Base-by-base conservation (phyloP, 306 rosid species). In the Cucumis melo region DNA sequence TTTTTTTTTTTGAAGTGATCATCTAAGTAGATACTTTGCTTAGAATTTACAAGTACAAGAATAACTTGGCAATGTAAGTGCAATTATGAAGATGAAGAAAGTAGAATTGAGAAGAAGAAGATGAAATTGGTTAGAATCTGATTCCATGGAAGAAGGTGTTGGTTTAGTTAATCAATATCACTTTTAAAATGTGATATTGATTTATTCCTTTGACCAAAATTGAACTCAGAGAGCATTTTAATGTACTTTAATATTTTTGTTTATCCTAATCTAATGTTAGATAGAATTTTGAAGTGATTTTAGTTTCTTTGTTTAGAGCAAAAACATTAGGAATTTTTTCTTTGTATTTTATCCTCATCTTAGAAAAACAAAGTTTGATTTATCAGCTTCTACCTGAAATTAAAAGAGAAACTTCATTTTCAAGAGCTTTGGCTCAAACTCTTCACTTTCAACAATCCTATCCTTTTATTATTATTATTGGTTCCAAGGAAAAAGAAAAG, bases 1-100 rank as follows among this genome's bases (percentile, higher is more conserved):
- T 46, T 46, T 11, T 46, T 10, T 12, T 11, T 46, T 46, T 46
- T 0, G 0, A 0, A 80, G 56, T 75, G 23, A 77, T 76, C 38
- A 7, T 71, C 59, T 48, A 24, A 36, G 51, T 53, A 74, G 87
- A 83, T 83, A 59, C 89, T 68, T 86, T 83, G 85, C 89, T 81
- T 81, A 46, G 53, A 34, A 44, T 79, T 77, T 72, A 77, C 81
- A 60, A 50, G 81, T 57, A 60, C 77, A 51, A 80, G 85, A 83
- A 86, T 83, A 79, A 74, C 80, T 80, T 77, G 73, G 73, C 56
- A 65, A 73, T 53, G 58, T 81, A 60, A 57, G 73, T 71, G 48
- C 67, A 54, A 78, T 64, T 44, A 72, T 85, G 78, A 55, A 42
- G 68, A 50, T 61, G 57, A 74, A 42, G 78, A 56, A 66, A 42